Evolutionary conservation across 1,284 basidiomycete species (phyloP).

Genomic region (Leccinum holopus): DNA sequence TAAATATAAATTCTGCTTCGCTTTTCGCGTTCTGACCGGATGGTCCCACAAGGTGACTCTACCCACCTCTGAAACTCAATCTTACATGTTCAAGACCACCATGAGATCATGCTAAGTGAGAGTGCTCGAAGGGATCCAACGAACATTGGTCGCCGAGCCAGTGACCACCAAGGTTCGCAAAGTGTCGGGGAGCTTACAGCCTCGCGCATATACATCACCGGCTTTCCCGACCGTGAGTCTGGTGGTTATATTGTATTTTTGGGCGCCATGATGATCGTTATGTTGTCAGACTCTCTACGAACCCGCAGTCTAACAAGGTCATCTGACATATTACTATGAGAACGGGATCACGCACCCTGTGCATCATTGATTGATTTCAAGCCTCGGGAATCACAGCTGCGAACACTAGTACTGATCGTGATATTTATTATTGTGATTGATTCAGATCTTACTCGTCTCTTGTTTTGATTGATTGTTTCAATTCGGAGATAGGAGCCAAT

Average conservation of each 20-base stretch:
- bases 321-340: neutral
- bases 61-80: neutral
- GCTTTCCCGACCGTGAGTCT: neutral
- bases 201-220: neutral
- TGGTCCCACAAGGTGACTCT: neutral
- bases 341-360: neutral
- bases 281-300: neutral
- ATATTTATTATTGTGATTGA: neutral
- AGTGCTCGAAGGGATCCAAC: neutral
- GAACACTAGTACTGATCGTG: no score
- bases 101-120: neutral
- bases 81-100: neutral
- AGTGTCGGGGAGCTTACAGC: neutral
- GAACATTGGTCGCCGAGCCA: neutral
- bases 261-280: neutral
- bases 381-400: neutral
- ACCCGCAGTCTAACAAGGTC: neutral
- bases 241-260: neutral
- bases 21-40: neutral
- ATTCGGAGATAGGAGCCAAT: neutral
- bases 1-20: neutral
- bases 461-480: neutral
- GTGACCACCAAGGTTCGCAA: neutral
- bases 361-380: neutral
- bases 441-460: neutral